Conservation (phyloP, 495 filamentous ascomycete species). For the Talaromyces ruber region DNA sequence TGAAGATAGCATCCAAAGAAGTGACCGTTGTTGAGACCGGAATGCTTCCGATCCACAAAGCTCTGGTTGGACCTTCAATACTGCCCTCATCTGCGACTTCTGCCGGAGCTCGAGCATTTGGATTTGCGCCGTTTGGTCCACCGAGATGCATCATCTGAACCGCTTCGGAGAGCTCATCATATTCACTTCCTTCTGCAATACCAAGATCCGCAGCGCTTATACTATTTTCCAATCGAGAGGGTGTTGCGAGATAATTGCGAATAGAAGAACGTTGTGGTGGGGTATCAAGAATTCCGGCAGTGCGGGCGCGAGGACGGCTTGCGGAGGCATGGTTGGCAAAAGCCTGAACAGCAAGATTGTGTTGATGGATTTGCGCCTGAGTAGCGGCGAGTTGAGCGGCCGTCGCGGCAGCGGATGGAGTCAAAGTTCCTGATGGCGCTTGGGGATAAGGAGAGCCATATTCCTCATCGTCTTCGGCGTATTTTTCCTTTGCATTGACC, state of each 20-base stretch:
- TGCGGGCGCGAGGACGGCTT: conserved; percentile 78
- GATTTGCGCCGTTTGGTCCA: conserved; percentile 48
- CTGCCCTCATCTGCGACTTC: conserved; percentile 59
- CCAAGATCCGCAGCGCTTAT: conserved; percentile 74
- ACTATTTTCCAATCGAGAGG: conserved; percentile 76
- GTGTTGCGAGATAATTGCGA: conserved; percentile 65
- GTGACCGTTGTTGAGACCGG: conserved; percentile 95
- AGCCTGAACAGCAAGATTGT: conserved; percentile 89
- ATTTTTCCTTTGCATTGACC: conserved; percentile 97
- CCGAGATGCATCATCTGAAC: conserved; percentile 71
- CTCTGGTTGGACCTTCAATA: conserved; percentile 83
- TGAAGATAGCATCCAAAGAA: conserved; percentile 88
- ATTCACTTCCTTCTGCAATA: conserved; percentile 63
- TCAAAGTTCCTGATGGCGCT: conserved; percentile 58
- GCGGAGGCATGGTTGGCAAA: conserved; percentile 75
- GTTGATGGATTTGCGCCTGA: conserved; percentile 83
- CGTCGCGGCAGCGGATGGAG: conserved; percentile 59
- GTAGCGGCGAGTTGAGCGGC: conserved; percentile 70
- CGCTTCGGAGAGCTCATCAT: conserved; percentile 62
- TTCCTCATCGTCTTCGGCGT: conserved; percentile 86
- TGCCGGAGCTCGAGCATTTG: conserved; percentile 33
- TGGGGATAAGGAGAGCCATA: conserved; percentile 49
- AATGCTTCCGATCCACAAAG: conserved; percentile 95
- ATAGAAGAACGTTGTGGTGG: conserved; percentile 64
- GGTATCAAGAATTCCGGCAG: conserved; percentile 83